Evolutionary conservation across 169 alveolate genomes (phyloP).

Genomic region (Theileria parva): DNA sequence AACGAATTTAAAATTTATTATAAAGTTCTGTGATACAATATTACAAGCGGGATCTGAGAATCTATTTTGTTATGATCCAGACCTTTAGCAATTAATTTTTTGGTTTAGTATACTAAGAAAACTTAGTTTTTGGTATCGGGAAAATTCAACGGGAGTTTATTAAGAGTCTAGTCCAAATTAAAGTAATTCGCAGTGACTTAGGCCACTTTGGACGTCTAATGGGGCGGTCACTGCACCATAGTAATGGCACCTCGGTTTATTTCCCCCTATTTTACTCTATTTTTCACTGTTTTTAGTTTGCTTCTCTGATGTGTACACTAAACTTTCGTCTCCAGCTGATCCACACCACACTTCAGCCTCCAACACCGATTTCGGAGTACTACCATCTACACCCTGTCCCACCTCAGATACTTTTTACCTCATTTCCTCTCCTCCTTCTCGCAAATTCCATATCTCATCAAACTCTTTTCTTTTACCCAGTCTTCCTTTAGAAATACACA

Average conservation of each 20-base stretch:
- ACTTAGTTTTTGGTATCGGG: neutral
- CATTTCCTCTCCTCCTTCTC: neutral
- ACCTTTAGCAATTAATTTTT: neutral
- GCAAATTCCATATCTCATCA: neutral
- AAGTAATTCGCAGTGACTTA: neutral
- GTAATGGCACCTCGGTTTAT: neutral
- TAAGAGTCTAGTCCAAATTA: neutral
- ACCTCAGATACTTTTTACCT: neutral
- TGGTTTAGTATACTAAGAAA: neutral
- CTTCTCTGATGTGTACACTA: neutral
- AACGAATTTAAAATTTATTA: neutral
- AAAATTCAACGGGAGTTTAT: neutral
- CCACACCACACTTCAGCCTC: neutral
- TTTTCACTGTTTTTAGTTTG: neutral
- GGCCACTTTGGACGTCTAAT: slow-evolving; percentile 31
- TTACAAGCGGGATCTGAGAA: neutral
- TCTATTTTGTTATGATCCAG: neutral
- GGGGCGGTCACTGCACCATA: slow-evolving; percentile 68
- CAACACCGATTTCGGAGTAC: neutral
- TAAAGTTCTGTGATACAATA: neutral
- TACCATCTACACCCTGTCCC: slow-evolving; percentile 1
- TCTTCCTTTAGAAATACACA: neutral
- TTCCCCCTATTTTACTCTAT: neutral
- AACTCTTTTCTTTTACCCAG: neutral
- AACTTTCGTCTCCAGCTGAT: neutral